These are phyloP conservation scores for Dimargaris cristalligena DNA, from an alignment of 192 early-diverging fungal genomes.

Conservation along the genomic window DNA sequence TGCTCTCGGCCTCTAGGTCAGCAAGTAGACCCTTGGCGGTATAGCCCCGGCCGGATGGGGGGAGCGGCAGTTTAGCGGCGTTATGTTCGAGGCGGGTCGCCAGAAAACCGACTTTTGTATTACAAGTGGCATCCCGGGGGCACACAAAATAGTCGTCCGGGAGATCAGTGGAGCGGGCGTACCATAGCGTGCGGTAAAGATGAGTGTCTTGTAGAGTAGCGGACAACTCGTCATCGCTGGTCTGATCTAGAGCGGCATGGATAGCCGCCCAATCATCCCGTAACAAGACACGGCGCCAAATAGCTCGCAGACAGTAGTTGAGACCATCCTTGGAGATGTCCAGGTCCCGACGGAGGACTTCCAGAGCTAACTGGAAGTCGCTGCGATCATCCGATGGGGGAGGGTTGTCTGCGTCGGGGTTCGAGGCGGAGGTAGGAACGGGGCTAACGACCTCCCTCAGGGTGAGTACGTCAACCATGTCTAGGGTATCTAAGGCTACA, in stretches of 20 bases:
- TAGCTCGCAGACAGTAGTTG: neutral
- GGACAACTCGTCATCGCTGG: constrained; percentile 10
- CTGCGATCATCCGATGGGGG: no score
- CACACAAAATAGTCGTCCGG: constrained; percentile 2
- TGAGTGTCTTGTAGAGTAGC: constrained; percentile 2
- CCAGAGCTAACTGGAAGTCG: constrained; percentile 9
- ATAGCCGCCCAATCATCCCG: constrained; percentile 1
- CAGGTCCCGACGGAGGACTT: neutral
- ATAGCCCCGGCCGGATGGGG: no score
- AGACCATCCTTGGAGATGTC: neutral
- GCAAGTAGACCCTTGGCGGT: neutral
- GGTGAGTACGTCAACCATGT: constrained; percentile 1
- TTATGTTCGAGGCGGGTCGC: neutral
- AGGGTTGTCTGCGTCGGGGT: no score
- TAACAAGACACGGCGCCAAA: constrained; percentile 8
- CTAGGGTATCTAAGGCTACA: neutral
- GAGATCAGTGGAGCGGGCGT: neutral
- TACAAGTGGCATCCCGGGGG: neutral
- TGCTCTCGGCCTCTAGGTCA: neutral
- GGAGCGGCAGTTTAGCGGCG: neutral
- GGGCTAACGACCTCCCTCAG: neutral
- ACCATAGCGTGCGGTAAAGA: neutral
- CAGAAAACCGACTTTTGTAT: no score
- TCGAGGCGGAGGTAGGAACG: no score
- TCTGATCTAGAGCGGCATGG: neutral